These are phyloP conservation scores for Entonaema liquescens DNA, from an alignment of 495 filamentous ascomycete genomes.

Conservation along the genomic window DNA sequence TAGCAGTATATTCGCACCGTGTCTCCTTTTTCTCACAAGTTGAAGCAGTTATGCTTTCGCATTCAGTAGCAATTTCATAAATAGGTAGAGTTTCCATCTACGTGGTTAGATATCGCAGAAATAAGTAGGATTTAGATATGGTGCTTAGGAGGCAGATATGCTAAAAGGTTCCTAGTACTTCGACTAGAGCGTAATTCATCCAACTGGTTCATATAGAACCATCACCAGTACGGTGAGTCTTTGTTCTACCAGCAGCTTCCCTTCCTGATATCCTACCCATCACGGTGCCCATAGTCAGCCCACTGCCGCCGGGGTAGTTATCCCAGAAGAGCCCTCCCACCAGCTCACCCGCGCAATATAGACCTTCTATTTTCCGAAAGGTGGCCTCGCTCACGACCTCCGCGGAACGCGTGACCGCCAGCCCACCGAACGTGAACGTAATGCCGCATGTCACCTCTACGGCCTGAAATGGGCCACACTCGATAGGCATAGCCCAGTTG, in stretches of 20 bases:
- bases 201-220: not conserved
- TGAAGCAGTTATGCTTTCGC: too few species aligned
- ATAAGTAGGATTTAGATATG: too few species aligned
- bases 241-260: slow-evolving; percentile 35
- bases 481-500: slow-evolving; percentile 69
- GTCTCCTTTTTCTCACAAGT: not conserved
- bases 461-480: slow-evolving; percentile 64
- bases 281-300: slow-evolving; percentile 56
- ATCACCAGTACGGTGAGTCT: not conserved
- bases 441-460: slow-evolving; percentile 68
- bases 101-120: too few species aligned
- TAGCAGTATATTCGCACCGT: not conserved
- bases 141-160: too few species aligned
- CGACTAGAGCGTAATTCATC: too few species aligned
- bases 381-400: slow-evolving; percentile 57
- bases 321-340: slow-evolving; percentile 69
- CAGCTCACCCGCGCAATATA: slow-evolving; percentile 70
- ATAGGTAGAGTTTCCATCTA: too few species aligned
- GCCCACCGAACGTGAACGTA: slow-evolving; percentile 72
- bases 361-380: slow-evolving; percentile 55
- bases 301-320: slow-evolving; percentile 72
- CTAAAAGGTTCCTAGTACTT: too few species aligned
- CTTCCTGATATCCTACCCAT: slow-evolving; percentile 40
- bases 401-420: slow-evolving; percentile 60
- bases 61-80: too few species aligned